Evolutionary conservation across 345 rosid species (phyloP), one percentile per base, ranked within the genome.

Genomic region (Cardamine resedifolia): DNA sequence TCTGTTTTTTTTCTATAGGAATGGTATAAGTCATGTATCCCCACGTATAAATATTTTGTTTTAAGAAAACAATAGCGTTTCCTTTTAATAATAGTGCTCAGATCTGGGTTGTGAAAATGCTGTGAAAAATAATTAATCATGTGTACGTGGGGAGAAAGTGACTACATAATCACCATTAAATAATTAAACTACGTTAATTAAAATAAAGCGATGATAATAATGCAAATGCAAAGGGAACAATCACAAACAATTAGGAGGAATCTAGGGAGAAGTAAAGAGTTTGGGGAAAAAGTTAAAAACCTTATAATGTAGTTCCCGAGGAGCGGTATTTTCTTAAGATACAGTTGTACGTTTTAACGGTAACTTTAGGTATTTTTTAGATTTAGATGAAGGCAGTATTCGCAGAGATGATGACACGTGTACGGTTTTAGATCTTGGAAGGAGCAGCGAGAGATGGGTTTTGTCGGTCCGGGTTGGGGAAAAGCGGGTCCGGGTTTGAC

Each of bases 181-280:
- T n/a, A n/a, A n/a, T n/a, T n/a, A n/a, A n/a, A n/a, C n/a, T n/a
- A n/a, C n/a, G n/a, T n/a, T n/a, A n/a, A n/a, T n/a, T n/a, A n/a
- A n/a, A n/a, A 61, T 53, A 36, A 19, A 45, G 43, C 5, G 43
- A 30, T 39, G 9, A 10, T 41, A 45, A 51, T 62, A 15, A 41
- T 65, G 38, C 21, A 45, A 62, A 43, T 75, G 58, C 48, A 64
- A 70, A 64, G 66, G 66, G 71, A 70, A 77, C 74, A 70, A 70
- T 71, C 76, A 77, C 76, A 71, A 68, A 58, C 80, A 65, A 76
- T 70, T 36, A 76, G 71, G 76, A 65, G 76, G 80, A 71, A 77
- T 77, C 80, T 77, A 3, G 76, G 71, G 51, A 70, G 45, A 66
- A 73, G 67, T 31, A 68, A 72, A 62, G 70, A 47, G 67, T 43